Evolutionary conservation across 2,329 filamentous ascomycete species (phyloP), one percentile per base, ranked within the genome.

Genomic region (Botrytis byssoidea): DNA sequence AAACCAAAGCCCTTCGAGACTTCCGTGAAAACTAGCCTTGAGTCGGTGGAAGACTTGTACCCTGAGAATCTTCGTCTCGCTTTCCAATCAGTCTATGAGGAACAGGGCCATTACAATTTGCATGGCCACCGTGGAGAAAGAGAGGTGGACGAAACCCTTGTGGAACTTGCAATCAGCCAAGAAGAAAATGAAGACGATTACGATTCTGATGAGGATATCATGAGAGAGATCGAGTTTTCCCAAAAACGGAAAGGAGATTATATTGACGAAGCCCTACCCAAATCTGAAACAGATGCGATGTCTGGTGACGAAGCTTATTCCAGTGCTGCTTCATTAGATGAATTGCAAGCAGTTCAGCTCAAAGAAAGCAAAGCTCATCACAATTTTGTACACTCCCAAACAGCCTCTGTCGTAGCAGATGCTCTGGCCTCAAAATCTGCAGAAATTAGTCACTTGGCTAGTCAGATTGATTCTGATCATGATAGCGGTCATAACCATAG

Each of bases 41-140:
- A 97, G 79, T 95, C 95, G 70, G 91, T 98, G 0, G 92, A 95
- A 80, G 95, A 98, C 80, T 85, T 99, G 25, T 97, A 92, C 80
- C 92, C 93, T 0, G 86, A 88, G 32, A 92, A 89, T 66, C 82
- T 94, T 35, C 80, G 83, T 25, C 83, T 84, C n/a, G 83, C 82
- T 4, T 80, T 89, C 7, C 85, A 85, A 0, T 73, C 79, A 16
- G 71, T 73, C n/a, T 71, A 60, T 44, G 74, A 55, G 29, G 63
- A 35, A 20, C 67, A 69, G 37, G 51, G 68, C 35, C 72, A 77
- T 68, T 72, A 77, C 35, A 20, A n/a, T 40, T 48, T 61, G 35
- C 25, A 74, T 42, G 63, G 77, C 69, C 71, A 74, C 18, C 32
- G 72, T 4, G 76, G 75, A 35, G 74, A 75, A 32, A 74, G 74